Base-by-base conservation (phyloP, 192 early-diverging fungal species). In the Dissophora ornata region DNA sequence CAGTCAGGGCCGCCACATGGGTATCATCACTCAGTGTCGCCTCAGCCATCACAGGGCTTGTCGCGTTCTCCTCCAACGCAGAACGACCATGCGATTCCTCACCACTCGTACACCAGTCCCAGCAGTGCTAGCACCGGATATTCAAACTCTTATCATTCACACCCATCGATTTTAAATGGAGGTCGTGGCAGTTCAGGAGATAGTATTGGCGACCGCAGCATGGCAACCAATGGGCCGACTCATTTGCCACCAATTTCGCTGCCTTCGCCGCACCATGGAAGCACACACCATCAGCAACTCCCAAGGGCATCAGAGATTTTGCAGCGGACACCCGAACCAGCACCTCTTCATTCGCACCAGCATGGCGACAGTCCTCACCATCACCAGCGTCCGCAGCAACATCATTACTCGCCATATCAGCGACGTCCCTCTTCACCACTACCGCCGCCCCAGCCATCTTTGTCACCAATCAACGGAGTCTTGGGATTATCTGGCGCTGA, bases 261-360 rank as follows among this genome's bases (percentile, higher is more conserved):
- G 28, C 64, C 73, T 3, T 61, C 57, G 1, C 52, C 33, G 28
- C 59, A 63, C 25, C 44, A 55, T 3, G 55, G 29, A 11, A 11
- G 21, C n/a, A 49, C n/a, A 25, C 67, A 61, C 15, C 63, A 67
- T 21, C 51, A 48, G 38, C 34, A 45, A 0, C 52, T 67, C n/a
- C 73, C 73, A 9, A 44, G 53, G 21, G 73, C 64, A 1, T 77
- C 73, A 6, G 73, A 77, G 53, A 67, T 77, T 34, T 47, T 77
- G 58, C 57, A 67, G 18, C 61, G 33, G 11, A 11, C 51, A 40
- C 18, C 41, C 12, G 9, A 36, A 21, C 48, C 34, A 22, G 9
- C 44, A n/a, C 18, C 44, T 12, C 18, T n/a, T 45, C 44, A n/a
- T 18, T 16, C 26, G 5, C 57, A 57, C 56, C 56, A 40, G 13